Evolutionary conservation across 352 stramenopile genomes (phyloP), one percentile per base, ranked within the genome.

Genomic region (Peronospora tabacina): DNA sequence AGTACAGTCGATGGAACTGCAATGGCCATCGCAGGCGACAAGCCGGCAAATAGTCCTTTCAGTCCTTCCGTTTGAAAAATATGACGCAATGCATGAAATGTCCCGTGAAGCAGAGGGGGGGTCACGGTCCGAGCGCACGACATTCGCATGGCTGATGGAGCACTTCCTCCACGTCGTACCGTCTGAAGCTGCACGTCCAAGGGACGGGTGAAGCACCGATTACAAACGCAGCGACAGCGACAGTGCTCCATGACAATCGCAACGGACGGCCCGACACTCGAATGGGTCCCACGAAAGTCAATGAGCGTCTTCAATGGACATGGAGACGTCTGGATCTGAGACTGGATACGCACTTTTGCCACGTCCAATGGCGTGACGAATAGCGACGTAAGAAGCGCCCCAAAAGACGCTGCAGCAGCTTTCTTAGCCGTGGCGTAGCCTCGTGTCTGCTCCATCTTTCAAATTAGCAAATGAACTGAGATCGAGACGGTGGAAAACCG

Each of bases 1-100:
- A 98, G 57, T 41, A 96, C 87, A 3, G 91, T 97, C 37, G 91
- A 97, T 0, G 94, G 93, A 10, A 98, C 74, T 1, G 87, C 85
- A 70, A 97, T 97, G 45, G 96, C 57, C 47, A 98, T 78, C 9
- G 90, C 96, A 6, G 94, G 92, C 5, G 70, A 72, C 9, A 98
- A 64, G 0, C 93, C 93, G 3, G 79, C 71, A 57, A 95, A 98
- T n/a, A 96, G 61, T 0, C 73, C 82, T 12, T 39, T 20, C 1
- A 89, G 29, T 13, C 86, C 87, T 53, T 96, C 87, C 0, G 76
- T 87, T 22, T 66, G 58, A 37, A 88, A 73, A n/a, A 96, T 91
- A 46, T 91, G 72, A 22, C 61, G 70, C 55, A 93, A 54, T 11
- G 84, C 76, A 52, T 90, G 76, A 8, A 58, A 60, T 13, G 72